These are phyloP conservation scores for Sporothrix pseudoabietina DNA, from an alignment of 2,329 filamentous ascomycete species.

Conservation along the genomic window DNA sequence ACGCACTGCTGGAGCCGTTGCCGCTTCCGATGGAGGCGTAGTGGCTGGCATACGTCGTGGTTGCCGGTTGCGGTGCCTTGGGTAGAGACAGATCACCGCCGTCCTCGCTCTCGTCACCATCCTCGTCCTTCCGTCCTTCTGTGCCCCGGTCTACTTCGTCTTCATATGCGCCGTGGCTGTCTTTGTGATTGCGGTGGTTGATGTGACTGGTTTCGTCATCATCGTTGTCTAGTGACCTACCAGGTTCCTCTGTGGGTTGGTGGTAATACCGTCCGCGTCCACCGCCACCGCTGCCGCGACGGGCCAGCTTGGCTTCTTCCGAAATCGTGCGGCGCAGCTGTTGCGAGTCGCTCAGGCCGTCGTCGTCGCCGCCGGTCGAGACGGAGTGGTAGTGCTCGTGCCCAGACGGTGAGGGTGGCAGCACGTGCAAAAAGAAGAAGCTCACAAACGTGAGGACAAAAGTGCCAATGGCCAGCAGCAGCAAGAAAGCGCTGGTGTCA, in stretches of 20 bases:
- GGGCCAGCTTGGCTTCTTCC: constrained; percentile 45
- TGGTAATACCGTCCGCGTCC: constrained; percentile 41
- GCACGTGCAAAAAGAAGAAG: constrained; percentile 81
- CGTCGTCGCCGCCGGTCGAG: constrained; percentile 42
- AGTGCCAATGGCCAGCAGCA: constrained; percentile 79
- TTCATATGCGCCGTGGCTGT: constrained; percentile 20
- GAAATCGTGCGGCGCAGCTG: constrained; percentile 48
- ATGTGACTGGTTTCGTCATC: constrained; percentile 26
- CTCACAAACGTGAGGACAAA: constrained; percentile 72
- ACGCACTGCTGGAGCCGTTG: constrained; percentile 18
- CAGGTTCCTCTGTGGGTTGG: constrained; percentile 56
- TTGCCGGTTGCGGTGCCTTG: not conserved
- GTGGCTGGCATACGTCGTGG: constrained; percentile 12
- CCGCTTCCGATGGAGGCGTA: not conserved
- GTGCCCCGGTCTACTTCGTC: constrained; percentile 19
- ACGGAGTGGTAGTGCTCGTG: constrained; percentile 56
- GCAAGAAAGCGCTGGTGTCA: constrained; percentile 77
- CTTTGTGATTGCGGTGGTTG: constrained; percentile 27
- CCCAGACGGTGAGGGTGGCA: constrained; percentile 56
- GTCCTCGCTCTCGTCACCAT: not conserved
- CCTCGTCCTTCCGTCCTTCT: not conserved
- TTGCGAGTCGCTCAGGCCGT: constrained; percentile 43
- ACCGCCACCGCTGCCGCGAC: constrained; percentile 27
- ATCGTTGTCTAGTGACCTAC: constrained; percentile 56
- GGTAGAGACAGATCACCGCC: not conserved